phyloP scores from a whole-genome alignment of 2,329 filamentous ascomycete species.

The Aspergillus quadrilineatus region DNA sequence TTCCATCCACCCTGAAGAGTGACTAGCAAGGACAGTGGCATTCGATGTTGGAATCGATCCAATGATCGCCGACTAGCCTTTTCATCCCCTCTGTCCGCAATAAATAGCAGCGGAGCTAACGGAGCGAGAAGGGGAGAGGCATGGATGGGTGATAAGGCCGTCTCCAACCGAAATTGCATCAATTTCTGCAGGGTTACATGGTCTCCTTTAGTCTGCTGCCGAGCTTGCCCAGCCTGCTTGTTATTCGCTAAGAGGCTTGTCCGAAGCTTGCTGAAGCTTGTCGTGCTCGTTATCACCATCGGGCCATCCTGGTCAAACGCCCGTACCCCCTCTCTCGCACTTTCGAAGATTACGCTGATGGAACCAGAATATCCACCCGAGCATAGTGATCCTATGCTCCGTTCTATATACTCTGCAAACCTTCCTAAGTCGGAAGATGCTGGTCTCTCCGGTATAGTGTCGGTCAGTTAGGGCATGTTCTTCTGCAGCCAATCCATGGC shows the following conservation, averaged over 20 bases:
- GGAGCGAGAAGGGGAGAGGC: neutral
- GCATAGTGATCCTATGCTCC: too few relatives aligned
- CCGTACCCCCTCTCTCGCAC: too few relatives aligned
- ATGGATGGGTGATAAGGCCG: neutral
- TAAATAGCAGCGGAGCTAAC: neutral
- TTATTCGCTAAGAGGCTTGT: conserved; percentile 5
- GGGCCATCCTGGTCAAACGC: neutral
- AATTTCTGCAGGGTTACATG: neutral
- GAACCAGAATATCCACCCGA: too few relatives aligned
- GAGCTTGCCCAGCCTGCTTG: neutral
- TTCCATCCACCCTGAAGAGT: too few relatives aligned
- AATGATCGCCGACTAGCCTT: too few relatives aligned
- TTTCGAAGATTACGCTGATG: too few relatives aligned
- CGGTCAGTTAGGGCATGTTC: neutral
- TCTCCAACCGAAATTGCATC: neutral
- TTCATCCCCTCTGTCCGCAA: too few relatives aligned
- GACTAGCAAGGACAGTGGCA: too few relatives aligned
- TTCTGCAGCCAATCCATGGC: neutral
- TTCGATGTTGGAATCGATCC: too few relatives aligned
- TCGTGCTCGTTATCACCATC: neutral
- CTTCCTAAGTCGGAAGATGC: too few relatives aligned
- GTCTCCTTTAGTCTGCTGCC: neutral
- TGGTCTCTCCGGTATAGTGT: too few relatives aligned
- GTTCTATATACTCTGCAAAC: too few relatives aligned
- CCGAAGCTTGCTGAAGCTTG: conserved; percentile 2